Conservation (phyloP, 2,329 filamentous ascomycete species). For the Thelonectria blattea region DNA sequence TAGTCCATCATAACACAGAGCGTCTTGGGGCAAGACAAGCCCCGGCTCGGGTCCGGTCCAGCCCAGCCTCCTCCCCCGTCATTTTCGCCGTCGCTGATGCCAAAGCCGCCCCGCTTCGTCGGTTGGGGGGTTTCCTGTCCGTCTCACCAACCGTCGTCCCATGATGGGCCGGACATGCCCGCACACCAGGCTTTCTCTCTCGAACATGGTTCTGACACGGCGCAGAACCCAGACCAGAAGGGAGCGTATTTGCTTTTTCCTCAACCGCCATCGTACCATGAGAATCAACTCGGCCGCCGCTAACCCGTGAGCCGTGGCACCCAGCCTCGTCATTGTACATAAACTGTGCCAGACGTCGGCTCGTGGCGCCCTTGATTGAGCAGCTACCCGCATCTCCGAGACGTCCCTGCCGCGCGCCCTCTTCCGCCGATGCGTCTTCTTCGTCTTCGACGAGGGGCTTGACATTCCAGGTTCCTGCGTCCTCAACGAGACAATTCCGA, state of each 20-base stretch:
- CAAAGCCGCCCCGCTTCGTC: slow-evolving; percentile 13
- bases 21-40: slow-evolving; percentile 26
- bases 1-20: slow-evolving; percentile 23
- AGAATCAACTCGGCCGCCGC: slow-evolving; percentile 18
- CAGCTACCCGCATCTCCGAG: slow-evolving; percentile 23
- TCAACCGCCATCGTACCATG: slow-evolving; percentile 33
- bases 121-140: slow-evolving; percentile 15
- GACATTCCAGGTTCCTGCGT: neutral
- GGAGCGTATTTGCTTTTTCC: slow-evolving; percentile 25
- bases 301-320: slow-evolving; percentile 22
- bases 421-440: slow-evolving; percentile 14
- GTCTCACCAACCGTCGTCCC: slow-evolving; percentile 14
- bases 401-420: slow-evolving; percentile 12
- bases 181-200: slow-evolving; percentile 12
- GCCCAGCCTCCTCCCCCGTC: slow-evolving; percentile 24
- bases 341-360: slow-evolving; percentile 2
- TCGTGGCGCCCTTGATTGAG: slow-evolving; percentile 12
- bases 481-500: slow-evolving; percentile 1
- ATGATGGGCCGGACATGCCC: slow-evolving; percentile 28
- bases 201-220: slow-evolving; percentile 14
- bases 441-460: slow-evolving; percentile 7
- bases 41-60: slow-evolving; percentile 17
- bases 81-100: slow-evolving; percentile 9
- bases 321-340: slow-evolving; percentile 18
- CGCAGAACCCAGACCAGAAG: slow-evolving; percentile 5